Conservation (phyloP, 768 basidiomycete genomes). For the Asterophora lycoperdoides region DNA sequence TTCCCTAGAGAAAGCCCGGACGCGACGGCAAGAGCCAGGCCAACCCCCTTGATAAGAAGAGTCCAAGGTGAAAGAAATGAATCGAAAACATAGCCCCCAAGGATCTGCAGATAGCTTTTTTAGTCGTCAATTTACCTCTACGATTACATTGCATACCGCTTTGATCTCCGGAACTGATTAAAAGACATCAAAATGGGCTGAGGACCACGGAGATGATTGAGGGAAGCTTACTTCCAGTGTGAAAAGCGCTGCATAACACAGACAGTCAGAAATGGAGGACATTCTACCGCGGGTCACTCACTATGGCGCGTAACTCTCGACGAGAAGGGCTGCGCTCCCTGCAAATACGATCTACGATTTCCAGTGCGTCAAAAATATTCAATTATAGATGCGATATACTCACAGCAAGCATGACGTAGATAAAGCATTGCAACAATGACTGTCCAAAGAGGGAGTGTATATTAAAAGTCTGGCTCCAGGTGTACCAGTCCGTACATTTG, state of each 20-base stretch:
- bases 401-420: constrained; percentile 64
- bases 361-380: neutral
- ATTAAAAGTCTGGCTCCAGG: constrained; percentile 59
- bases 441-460: constrained; percentile 53
- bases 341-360: constrained; percentile 52
- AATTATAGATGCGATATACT: constrained; percentile 20
- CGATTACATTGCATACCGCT: constrained; percentile 42
- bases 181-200: neutral
- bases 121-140: neutral
- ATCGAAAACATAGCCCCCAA: constrained; percentile 83
- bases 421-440: constrained; percentile 59
- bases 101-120: constrained; percentile 42
- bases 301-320: constrained; percentile 68
- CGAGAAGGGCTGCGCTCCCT: constrained; percentile 58
- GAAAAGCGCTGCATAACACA: constrained; percentile 51
- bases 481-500: constrained; percentile 60
- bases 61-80: constrained; percentile 86
- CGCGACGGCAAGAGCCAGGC: constrained; percentile 78
- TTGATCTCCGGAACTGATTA: constrained; percentile 71
- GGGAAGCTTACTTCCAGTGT: constrained; percentile 67
- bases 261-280: constrained; percentile 6
- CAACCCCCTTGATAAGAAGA: constrained; percentile 78
- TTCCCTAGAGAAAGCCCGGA: constrained; percentile 84
- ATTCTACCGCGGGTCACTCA: constrained; percentile 29
- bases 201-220: neutral